These are phyloP conservation scores for Aspergillus pseudoglaucus DNA, from an alignment of 2,329 filamentous ascomycete species.

Conservation along the genomic window DNA sequence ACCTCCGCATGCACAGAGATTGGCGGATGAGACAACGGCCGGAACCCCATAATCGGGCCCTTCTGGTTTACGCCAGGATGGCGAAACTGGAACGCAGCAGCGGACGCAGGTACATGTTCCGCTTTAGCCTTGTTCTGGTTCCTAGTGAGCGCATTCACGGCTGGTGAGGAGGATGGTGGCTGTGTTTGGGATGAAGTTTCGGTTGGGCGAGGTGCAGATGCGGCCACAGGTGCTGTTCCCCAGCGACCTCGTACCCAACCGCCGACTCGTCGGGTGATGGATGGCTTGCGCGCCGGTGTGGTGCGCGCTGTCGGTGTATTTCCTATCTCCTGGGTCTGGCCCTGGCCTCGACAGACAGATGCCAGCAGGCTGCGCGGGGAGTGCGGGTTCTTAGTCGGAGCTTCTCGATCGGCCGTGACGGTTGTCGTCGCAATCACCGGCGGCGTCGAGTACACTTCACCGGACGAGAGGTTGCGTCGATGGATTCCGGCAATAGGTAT, in stretches of 20 bases:
- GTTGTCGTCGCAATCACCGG: slow-evolving; percentile 34
- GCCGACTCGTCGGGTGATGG: slow-evolving; percentile 51
- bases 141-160: slow-evolving; percentile 17
- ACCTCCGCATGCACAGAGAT: slow-evolving; percentile 52
- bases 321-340: not conserved
- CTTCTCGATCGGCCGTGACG: slow-evolving; percentile 28
- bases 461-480: slow-evolving; percentile 41
- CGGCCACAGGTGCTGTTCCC: slow-evolving; percentile 47
- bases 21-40: slow-evolving; percentile 49
- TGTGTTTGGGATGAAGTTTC: not conserved
- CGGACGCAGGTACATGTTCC: slow-evolving; percentile 1
- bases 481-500: slow-evolving; percentile 38
- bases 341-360: slow-evolving; percentile 10
- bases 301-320: not conserved
- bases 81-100: slow-evolving; percentile 32
- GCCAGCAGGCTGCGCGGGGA: slow-evolving; percentile 31
- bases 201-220: not conserved
- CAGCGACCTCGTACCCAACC: slow-evolving; percentile 61
- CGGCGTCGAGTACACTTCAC: slow-evolving; percentile 33
- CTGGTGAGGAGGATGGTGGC: not conserved
- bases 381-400: slow-evolving; percentile 15
- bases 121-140: slow-evolving; percentile 15
- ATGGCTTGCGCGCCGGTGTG: slow-evolving; percentile 18
- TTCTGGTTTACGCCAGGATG: slow-evolving; percentile 71
- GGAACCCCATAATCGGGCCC: slow-evolving; percentile 66